phyloP scores from a whole-genome alignment of 2,329 filamentous ascomycete genomes.

The Ophiostoma pallidulum region DNA sequence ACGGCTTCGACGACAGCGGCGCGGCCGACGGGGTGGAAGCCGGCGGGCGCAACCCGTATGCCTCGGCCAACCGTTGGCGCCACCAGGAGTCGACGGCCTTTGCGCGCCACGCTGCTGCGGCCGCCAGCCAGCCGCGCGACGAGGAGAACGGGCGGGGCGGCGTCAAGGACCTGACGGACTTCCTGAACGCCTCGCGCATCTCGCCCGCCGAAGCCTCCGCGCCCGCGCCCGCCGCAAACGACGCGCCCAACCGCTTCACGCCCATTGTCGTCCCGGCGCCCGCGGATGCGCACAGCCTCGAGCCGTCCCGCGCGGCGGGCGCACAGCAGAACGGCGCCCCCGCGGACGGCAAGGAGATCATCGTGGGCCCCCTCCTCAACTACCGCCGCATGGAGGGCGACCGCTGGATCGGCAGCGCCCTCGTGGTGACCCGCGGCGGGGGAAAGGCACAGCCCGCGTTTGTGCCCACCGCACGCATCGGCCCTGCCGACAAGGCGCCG shows the following conservation, averaged over 20 bases:
- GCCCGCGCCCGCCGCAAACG: too few relatives aligned
- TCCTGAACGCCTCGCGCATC: slow-evolving; percentile 46
- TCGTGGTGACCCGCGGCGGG: slow-evolving; percentile 71
- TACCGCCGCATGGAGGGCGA: slow-evolving; percentile 62
- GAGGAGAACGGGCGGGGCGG: slow-evolving; percentile 34
- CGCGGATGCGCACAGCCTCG: not conserved
- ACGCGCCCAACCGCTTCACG: too few relatives aligned
- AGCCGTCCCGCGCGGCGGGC: not conserved
- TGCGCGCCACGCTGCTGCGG: slow-evolving; percentile 35
- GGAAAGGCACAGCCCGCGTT: slow-evolving; percentile 46
- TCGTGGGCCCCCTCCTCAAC: slow-evolving; percentile 67
- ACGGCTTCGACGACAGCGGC: slow-evolving; percentile 12
- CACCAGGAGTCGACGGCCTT: slow-evolving; percentile 54
- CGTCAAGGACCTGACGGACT: slow-evolving; percentile 42
- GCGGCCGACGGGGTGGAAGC: slow-evolving; percentile 22
- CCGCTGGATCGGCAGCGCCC: slow-evolving; percentile 74
- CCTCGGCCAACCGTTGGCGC: slow-evolving; percentile 50
- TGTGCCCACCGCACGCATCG: slow-evolving; percentile 50
- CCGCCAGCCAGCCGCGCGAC: slow-evolving; percentile 27
- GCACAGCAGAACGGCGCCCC: slow-evolving; percentile 10
- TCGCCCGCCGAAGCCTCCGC: slow-evolving; percentile 27
- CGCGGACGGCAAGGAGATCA: slow-evolving; percentile 47
- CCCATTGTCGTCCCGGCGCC: slow-evolving; percentile 12
- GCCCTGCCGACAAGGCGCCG: slow-evolving; percentile 25
- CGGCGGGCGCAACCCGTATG: slow-evolving; percentile 41